Base-by-base conservation (phyloP, 805 yeast species). In the Pichia occidentalis region DNA sequence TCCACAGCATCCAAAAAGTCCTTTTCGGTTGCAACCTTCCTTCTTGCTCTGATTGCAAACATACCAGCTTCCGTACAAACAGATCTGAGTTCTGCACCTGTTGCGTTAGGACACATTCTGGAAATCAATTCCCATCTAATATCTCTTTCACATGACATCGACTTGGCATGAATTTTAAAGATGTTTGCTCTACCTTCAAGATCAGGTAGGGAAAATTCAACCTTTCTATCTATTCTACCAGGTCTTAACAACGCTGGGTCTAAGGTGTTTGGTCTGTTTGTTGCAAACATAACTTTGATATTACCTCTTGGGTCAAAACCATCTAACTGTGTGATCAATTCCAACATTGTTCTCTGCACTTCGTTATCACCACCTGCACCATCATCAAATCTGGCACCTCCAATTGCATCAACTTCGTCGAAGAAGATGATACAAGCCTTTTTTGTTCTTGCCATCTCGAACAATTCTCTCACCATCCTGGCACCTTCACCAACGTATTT, bases 401-500 rank as follows among this genome's bases (percentile, higher is more conserved):
- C 99, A 61, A 92, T 86, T 26, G 99, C 98, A 67, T 92, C 99
- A 50, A 92, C 81, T 69, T 92, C 99, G 65, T 92, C 99, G 56
- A 92, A 92, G 65, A 92, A 92, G 40, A 92, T 90, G 56, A 92
- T 92, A 65, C 97, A 90, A 2, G 98, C 97, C 58, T 90, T 88
- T 64, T 92, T 92, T 25, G 97, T 84, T 60, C 98, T 81, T 2
- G 99, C 99, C 97, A 92, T 88, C 61, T 92, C 98, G 54, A 92
- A 92, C 55, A 92, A 73, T 65, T 92, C 99, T 64, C 99, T 78
- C 39, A 92, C 97, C 98, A 92, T 92, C 59, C 98, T 78, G 4
- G 98, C 98, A 67, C 99, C 99, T 67, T 92, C 99, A 59, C 99
- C 99, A 36, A 92, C 97, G 60, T 92, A 92, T 61, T 92, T 92